Evolutionary conservation across 306 rosid species (phyloP), one percentile per base, ranked within the genome.

Genomic region (Cicer yamashitae): DNA sequence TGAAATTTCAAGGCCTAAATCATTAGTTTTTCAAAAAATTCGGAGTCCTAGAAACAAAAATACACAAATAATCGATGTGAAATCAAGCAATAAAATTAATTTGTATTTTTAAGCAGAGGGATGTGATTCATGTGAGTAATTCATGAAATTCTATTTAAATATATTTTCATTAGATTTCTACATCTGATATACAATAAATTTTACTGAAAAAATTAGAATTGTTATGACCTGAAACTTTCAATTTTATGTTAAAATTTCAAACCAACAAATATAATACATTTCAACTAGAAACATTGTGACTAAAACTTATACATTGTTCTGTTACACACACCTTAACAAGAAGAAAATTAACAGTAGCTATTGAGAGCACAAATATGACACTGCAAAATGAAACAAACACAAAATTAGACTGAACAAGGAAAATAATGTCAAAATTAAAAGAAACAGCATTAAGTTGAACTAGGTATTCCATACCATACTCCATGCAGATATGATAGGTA

Each of bases 401-500:
- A 59, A 43, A 22, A 63, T 83, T 63, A 59, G 79, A 67, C 37
- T 2, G 5, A 43, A 45, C 18, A 77, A 67, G 15, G 66, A 54
- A 62, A 79, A 65, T 41, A 73, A 63, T 25, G 73, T 48, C 69
- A 81, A 40, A 14, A 74, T 54, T 64, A 43, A 65, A 20, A 73
- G 56, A 74, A 48, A 78, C 50, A 50, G 70, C 30, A 56, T 65
- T 13, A 60, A 46, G 59, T 51, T 67, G 58, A 83, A 70, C 25
- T 64, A 7, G 14, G 67, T 34, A 78, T 2, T 15, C 41, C 53
- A 14, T 90, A 91, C 98, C 97, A 94, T 66, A 96, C 96, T 76
- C 96, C 96, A 81, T 94, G 98, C 68, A 94, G 96, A 86, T 94
- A 89, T 22, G 81, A 81, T 18, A 90, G 89, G 87, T 94, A 94